Percentiles rank a stretch among this genome's conserved stretches.
These are phyloP conservation scores for Ambrosia hybrid DNA, from an alignment of 140 eudicot species.

Conservation along the genomic window DNA sequence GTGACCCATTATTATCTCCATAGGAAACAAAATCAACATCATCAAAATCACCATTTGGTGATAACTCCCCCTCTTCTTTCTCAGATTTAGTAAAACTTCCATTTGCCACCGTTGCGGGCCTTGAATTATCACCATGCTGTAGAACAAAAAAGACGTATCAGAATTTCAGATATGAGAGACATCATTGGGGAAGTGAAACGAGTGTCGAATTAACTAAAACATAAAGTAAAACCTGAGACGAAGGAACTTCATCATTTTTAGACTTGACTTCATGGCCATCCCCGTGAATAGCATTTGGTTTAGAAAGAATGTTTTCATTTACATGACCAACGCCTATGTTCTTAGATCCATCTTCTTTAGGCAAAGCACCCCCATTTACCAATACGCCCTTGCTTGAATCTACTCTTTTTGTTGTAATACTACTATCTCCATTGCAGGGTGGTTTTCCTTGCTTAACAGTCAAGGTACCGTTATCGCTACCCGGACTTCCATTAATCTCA, in stretches of 20 bases:
- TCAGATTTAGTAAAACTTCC: constrained; percentile 62
- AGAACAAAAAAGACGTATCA: constrained; percentile 20
- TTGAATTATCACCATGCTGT: constrained; percentile 29
- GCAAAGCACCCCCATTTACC: constrained; percentile 44
- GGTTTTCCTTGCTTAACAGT: constrained; percentile 48
- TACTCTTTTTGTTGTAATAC: constrained; percentile 38
- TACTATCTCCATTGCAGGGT: constrained; percentile 54
- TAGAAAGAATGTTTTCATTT: constrained; percentile 42
- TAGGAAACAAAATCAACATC: constrained; percentile 46
- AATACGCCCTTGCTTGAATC: constrained; percentile 41
- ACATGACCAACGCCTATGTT: constrained; percentile 30
- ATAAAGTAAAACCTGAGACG: constrained; percentile 50
- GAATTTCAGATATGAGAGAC: neutral
- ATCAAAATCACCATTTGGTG: constrained; percentile 78
- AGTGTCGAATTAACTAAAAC: constrained; percentile 1
- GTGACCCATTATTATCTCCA: constrained; percentile 38
- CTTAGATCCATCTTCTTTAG: constrained; percentile 53
- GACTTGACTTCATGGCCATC: constrained; percentile 52
- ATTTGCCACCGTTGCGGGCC: constrained; percentile 21
- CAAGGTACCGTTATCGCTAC: constrained; percentile 43
- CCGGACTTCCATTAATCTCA: constrained; percentile 58
- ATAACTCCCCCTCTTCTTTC: constrained; percentile 92
- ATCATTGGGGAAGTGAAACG: constrained; percentile 14
- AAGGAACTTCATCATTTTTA: constrained; percentile 43
- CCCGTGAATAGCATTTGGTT: constrained; percentile 38